Evolutionary conservation across 495 filamentous ascomycete species (phyloP).

Genomic region (Daldinia concentrica): DNA sequence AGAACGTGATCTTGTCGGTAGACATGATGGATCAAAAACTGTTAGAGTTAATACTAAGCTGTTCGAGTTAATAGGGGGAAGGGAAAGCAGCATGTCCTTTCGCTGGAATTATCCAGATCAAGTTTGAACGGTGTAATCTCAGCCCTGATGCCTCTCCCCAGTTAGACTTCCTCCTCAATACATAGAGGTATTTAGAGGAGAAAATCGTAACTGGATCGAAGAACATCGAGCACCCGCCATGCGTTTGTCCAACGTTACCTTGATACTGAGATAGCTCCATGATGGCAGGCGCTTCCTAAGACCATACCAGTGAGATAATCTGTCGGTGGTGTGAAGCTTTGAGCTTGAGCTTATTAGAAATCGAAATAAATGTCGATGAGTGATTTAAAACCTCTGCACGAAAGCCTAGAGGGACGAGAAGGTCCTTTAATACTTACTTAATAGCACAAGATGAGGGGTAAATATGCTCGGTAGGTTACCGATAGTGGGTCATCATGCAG

Average conservation of each 20-base stretch:
- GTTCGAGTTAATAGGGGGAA: slow-evolving; percentile 45
- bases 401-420: neutral
- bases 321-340: slow-evolving; percentile 1
- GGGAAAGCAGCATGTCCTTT: slow-evolving; percentile 78
- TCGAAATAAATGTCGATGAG: neutral
- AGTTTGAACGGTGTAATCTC: slow-evolving; percentile 61
- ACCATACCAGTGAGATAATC: slow-evolving; percentile 31
- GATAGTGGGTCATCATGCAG: slow-evolving; percentile 34
- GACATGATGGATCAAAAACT: slow-evolving; percentile 65
- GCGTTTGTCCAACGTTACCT: slow-evolving; percentile 54
- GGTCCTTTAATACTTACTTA: slow-evolving; percentile 16
- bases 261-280: slow-evolving; percentile 46
- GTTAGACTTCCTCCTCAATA: slow-evolving; percentile 24
- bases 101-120: slow-evolving; percentile 88
- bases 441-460: slow-evolving; percentile 32
- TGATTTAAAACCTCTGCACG: neutral
- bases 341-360: slow-evolving; percentile 1
- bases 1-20: slow-evolving; percentile 78
- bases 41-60: slow-evolving; percentile 46
- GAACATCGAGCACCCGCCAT: slow-evolving; percentile 67
- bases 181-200: neutral
- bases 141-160: slow-evolving; percentile 39
- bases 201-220: slow-evolving; percentile 26
- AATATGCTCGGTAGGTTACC: slow-evolving; percentile 6
- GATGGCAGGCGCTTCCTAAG: slow-evolving; percentile 31